Base-by-base conservation (phyloP, 2,329 filamentous ascomycete species). In the Teratosphaeriaceae sp. region DNA sequence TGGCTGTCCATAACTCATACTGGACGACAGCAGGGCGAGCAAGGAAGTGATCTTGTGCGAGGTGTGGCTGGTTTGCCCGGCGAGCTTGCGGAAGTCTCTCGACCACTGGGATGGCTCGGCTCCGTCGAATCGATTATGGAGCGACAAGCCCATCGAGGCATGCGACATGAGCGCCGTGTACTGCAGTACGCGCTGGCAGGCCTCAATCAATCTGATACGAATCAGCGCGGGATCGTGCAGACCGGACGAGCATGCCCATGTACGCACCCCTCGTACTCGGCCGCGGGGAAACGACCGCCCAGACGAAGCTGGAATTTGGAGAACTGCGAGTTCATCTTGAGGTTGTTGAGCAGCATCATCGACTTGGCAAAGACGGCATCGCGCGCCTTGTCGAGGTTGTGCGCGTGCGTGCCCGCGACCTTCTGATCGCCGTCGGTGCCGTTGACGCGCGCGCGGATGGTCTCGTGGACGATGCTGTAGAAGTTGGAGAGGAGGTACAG, bases 401-500 rank as follows among this genome's bases (percentile, higher is more conserved):
- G 70, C 2, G 73, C 76, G 0, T 78, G 75, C 1, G 71, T 74
- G 0, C 58, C 64, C 47, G 79, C 78, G 26, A 48, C 40, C 11
- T 34, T 39, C n/a, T 45, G 47, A 42, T 82, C 73, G 2, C 78
- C 78, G 37, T 77, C 74, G 13, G 73, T 72, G 7, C 74, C 75
- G 7, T 74, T 70, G 44, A 87, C 72, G 12, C 79, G 72, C 9
- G 75, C 68, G 42, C 72, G 71, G 27, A 87, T 72, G 0, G 82
- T 84, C 45, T 83, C 79, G 55, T 85, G 77, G 42, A 86, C 78
- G 46, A 82, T 75, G 3, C 76, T 80, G 56, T 85, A 86, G 60
- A 83, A 84, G 54, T 85, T 88, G 1, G 84, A 84, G 3, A 87
- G 71, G 5, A 88, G 70, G 59, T 86, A 87, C 3, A 88, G 66